Evolutionary conservation across 257 asterid species (phyloP).

Genomic region (Verbena officinalis): DNA sequence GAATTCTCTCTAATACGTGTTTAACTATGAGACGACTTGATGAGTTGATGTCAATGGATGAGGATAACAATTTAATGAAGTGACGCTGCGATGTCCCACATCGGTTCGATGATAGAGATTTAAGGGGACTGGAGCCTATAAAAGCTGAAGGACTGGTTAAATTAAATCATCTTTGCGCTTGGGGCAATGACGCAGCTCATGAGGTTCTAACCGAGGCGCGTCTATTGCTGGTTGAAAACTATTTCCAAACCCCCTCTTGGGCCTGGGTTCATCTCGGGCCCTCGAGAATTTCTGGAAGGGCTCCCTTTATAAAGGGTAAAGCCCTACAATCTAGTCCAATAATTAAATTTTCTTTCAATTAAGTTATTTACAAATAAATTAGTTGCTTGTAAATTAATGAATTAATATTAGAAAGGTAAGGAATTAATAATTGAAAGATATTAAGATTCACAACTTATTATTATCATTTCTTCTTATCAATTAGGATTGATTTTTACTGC

Average conservation of each 20-base stretch:
- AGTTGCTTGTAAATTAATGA: no score
- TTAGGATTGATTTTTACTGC: no score
- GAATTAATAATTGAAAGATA: no score
- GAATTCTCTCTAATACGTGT: no score
- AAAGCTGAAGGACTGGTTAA: accelerated
- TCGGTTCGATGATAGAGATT: neutral
- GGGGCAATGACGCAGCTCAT: slow-evolving; percentile 43
- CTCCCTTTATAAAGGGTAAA: slow-evolving; percentile 19
- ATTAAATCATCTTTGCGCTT: slow-evolving; percentile 22
- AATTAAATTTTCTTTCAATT: no score
- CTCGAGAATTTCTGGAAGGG: slow-evolving; percentile 41
- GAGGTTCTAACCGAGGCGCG: slow-evolving; percentile 37
- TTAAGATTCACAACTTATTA: no score
- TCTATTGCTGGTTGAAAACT: slow-evolving; percentile 45
- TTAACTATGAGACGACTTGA: no score
- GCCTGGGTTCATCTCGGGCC: slow-evolving; percentile 27
- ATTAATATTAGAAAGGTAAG: no score
- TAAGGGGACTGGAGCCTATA: neutral
- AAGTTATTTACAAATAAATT: no score
- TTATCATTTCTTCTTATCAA: no score
- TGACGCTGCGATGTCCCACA: slow-evolving; percentile 36
- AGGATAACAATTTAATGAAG: no score
- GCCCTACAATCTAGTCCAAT: slow-evolving; percentile 23
- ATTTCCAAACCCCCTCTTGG: slow-evolving; percentile 38
- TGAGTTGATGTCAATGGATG: no score